A percentile compares a stretch with the other conserved stretches of the same genome.
phyloP scores from a whole-genome alignment of 768 basidiomycete genomes.

The Boletus reticuloceps region DNA sequence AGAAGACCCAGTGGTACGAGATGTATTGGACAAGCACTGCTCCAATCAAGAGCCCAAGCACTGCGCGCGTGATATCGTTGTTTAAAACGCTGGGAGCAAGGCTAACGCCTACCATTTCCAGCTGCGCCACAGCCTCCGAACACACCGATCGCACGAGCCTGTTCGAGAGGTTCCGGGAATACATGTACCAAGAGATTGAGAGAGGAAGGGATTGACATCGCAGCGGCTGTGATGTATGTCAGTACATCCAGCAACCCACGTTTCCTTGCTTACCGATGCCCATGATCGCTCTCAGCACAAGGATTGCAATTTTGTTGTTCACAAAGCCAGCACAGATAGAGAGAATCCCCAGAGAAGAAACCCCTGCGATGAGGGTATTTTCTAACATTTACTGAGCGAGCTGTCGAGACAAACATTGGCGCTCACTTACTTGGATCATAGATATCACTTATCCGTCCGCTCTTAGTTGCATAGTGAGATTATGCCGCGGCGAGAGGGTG shows the following conservation, averaged over 20 bases:
- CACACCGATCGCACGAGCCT: conserved; percentile 46
- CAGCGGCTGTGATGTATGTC: conserved; percentile 35
- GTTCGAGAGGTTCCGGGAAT: conserved; percentile 45
- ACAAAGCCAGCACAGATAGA: conserved; percentile 48
- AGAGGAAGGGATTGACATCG: conserved; percentile 51
- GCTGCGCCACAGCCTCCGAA: conserved; percentile 46
- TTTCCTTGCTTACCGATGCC: conserved; percentile 40
- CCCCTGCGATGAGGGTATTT: conserved; percentile 41
- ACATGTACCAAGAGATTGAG: conserved; percentile 47
- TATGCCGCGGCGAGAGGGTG: conserved; percentile 2
- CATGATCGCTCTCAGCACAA: conserved; percentile 50
- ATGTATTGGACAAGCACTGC: conserved; percentile 39
- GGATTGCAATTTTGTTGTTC: conserved; percentile 42
- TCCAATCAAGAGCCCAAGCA: conserved; percentile 42
- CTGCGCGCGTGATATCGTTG: conserved; percentile 16
- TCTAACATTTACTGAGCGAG: conserved; percentile 36
- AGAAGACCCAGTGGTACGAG: conserved; percentile 54
- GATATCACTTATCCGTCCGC: conserved; percentile 26
- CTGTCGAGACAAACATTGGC: conserved; percentile 18
- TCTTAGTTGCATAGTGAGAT: conserved; percentile 7
- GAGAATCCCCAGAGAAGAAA: conserved; percentile 39
- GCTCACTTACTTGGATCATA: conserved; percentile 31
- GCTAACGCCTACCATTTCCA: conserved; percentile 36
- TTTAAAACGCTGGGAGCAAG: neutral
- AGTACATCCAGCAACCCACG: neutral